Base-by-base conservation (phyloP, 2,329 filamentous ascomycete genomes). In the Simplicillium aogashimaense region DNA sequence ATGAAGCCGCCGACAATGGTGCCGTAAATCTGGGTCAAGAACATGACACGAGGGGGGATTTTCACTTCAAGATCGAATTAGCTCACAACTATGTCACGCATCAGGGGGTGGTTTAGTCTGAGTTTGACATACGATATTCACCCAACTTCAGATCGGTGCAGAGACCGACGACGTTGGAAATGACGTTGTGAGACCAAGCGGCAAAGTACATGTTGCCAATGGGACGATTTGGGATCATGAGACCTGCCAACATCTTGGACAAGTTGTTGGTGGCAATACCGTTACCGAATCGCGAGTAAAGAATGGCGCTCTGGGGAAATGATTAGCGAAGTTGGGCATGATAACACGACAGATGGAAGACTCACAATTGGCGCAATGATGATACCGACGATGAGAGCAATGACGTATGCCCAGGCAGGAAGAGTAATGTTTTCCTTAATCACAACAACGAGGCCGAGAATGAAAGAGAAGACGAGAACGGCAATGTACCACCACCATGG, bases 151-250 rank as follows among this genome's bases (percentile, higher is more conserved):
- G 51, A 45, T 76, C 71, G 36, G 64, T 69, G 30, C 61, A 69
- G 7, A 78, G 56, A 40, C 58, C 68, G 35, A 77, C 66, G 0
- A 63, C 57, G 37, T 72, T 72, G 3, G 41, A 11, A 37, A 78
- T 75, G 37, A 76, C 69, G 30, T 69, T 73, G 53, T 78, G 74
- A 1, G 72, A 76, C 72, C 72, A 77, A 10, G 67, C 66, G 7
- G 72, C 68, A 50, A 76, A 76, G 52, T 75, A 76, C 67, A 76
- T 72, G 52, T 76, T 76, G 3, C 69, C 72, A 4, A 76, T 47
- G 1, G 72, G 72, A 1, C 66, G 64, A 2, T 63, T 67, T 2
- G 72, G 72, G 3, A 74, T 46, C 42, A 71, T 54, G 3, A 74
- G 56, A 38, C 72, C 72, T 1, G 65, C 72, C 36, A 76, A 43